A percentile compares a stretch with the other conserved stretches of the same genome.
Conservation (phyloP, 2,329 filamentous ascomycete species). For the Tolypocladium ovalisporum region DNA sequence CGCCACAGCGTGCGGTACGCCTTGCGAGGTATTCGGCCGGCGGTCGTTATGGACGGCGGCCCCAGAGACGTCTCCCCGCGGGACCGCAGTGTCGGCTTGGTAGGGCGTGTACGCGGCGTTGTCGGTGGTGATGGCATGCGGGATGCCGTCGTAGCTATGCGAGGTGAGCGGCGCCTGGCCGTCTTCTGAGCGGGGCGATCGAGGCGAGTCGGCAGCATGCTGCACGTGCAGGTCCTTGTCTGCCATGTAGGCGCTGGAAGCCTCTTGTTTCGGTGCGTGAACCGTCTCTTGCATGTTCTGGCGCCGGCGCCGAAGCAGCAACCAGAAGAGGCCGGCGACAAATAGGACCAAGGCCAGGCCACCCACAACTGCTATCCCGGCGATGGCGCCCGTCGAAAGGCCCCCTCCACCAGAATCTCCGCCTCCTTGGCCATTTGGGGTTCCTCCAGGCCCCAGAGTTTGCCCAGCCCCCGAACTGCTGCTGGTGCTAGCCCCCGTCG, state of each 20-base stretch:
- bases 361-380: slow-evolving; percentile 34
- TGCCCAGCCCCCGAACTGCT: neutral
- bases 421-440: neutral
- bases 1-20: slow-evolving; percentile 28
- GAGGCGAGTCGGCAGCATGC: slow-evolving; percentile 25
- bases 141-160: neutral
- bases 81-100: neutral
- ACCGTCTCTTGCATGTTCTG: slow-evolving; percentile 12
- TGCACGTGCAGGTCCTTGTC: slow-evolving; percentile 33
- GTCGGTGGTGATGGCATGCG: neutral
- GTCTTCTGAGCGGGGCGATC: slow-evolving; percentile 33
- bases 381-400: slow-evolving; percentile 31
- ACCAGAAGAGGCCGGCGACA: slow-evolving; percentile 28
- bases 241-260: slow-evolving; percentile 27
- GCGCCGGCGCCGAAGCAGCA: slow-evolving; percentile 30
- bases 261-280: slow-evolving; percentile 13
- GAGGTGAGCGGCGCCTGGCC: slow-evolving; percentile 9
- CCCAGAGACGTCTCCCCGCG: neutral
- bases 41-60: neutral
- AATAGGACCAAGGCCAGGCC: slow-evolving; percentile 26
- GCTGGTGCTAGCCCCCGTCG: neutral
- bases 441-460: neutral
- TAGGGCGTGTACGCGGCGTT: neutral
- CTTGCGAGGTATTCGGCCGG: slow-evolving; percentile 14
- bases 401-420: slow-evolving; percentile 8